Conservation (phyloP, 1,139 yeast genomes). For the Protomyces gravidus region DNA sequence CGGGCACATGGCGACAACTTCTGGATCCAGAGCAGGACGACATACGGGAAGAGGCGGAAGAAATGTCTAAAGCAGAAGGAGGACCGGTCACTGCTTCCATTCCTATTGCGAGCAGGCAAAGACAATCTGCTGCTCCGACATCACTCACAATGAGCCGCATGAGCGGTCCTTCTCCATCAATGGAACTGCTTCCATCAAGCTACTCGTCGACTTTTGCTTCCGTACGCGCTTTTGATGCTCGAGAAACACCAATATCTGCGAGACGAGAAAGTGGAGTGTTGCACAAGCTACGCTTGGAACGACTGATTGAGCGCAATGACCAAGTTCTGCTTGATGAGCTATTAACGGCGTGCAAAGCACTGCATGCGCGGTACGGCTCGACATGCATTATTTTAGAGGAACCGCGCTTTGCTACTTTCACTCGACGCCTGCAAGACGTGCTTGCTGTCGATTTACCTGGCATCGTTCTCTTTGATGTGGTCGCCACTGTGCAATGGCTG, state of each 20-base stretch:
- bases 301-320: background rate
- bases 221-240: background rate
- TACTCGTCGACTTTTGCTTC: background rate
- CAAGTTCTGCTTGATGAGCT: constrained; percentile 8
- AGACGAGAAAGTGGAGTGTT: background rate
- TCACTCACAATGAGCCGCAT: background rate
- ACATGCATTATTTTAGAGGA: constrained; percentile 17
- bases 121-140: background rate
- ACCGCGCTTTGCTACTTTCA: constrained; percentile 18
- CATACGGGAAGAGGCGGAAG: background rate
- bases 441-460: background rate
- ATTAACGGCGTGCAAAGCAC: constrained; percentile 12
- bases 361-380: constrained; percentile 6
- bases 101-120: background rate
- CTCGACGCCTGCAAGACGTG: constrained; percentile 4
- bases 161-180: background rate
- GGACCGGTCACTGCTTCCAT: background rate
- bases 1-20: constrained; percentile 14
- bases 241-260: background rate
- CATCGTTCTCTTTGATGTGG: constrained; percentile 17
- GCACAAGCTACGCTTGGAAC: background rate
- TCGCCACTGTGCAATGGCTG: constrained; percentile 24
- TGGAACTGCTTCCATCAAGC: background rate
- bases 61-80: background rate
- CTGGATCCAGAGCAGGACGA: background rate